Conservation (phyloP, 2,329 filamentous ascomycete genomes). For the Plectosphaerella sp. region DNA sequence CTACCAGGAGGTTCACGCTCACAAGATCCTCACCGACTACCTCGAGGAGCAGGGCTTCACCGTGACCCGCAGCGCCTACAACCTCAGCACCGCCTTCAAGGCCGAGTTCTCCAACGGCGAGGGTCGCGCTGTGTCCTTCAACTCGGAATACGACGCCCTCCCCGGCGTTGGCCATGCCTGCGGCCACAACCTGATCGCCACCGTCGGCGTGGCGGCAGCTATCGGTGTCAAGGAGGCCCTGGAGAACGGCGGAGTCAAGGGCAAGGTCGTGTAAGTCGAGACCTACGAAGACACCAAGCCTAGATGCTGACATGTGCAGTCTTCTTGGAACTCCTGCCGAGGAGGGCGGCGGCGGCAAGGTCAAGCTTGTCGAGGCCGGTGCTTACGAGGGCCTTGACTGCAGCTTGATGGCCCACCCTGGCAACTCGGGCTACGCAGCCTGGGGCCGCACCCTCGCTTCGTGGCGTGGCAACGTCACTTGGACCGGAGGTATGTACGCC, state of each 20-base stretch:
- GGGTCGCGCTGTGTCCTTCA: conserved; percentile 37
- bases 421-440: conserved; percentile 6
- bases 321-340: conserved; percentile 15
- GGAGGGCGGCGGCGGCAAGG: conserved; percentile 36
- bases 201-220: conserved; percentile 24
- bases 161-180: conserved; percentile 30
- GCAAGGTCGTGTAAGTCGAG: neutral
- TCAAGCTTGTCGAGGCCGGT: conserved; percentile 37
- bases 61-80: conserved; percentile 33
- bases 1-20: conserved; percentile 35
- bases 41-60: conserved; percentile 29
- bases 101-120: conserved; percentile 29
- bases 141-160: conserved; percentile 29
- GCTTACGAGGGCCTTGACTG: conserved; percentile 31
- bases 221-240: conserved; percentile 18
- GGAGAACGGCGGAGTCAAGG: neutral
- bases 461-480: conserved; percentile 6
- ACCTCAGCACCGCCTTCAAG: conserved; percentile 36
- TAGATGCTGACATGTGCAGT: conserved; percentile 25
- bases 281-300: neutral
- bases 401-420: conserved; percentile 3
- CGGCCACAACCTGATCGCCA: conserved; percentile 22
- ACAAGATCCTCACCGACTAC: conserved; percentile 31
- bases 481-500: conserved; percentile 4
- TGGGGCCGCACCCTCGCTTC: conserved; percentile 7